Percentiles rank a stretch among this genome's conserved stretches.
These are phyloP conservation scores for Begonia peltatifolia DNA, from an alignment of 306 rosid genomes.

Conservation along the genomic window DNA sequence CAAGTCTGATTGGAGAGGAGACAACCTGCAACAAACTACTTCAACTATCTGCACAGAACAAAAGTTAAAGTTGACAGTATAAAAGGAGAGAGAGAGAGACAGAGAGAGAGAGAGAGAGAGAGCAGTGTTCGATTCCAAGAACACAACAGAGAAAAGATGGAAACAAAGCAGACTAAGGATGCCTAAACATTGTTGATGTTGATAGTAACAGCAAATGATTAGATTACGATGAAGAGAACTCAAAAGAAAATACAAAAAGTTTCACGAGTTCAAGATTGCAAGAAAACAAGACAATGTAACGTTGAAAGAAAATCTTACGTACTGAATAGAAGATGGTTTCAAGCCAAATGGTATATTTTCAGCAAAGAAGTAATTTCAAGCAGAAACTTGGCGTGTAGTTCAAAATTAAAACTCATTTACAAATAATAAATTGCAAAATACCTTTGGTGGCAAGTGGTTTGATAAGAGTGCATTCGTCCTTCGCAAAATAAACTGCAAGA, in stretches of 20 bases:
- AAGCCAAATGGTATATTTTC: slow-evolving; percentile 1
- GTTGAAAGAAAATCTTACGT: too few relatives aligned
- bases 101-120: neutral
- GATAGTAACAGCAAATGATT: too few relatives aligned
- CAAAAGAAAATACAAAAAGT: too few relatives aligned
- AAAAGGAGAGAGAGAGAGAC: neutral
- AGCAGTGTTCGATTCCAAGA: too few relatives aligned
- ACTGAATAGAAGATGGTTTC: neutral
- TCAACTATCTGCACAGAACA: slow-evolving; percentile 63
- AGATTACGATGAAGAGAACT: too few relatives aligned
- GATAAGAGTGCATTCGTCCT: slow-evolving; percentile 84
- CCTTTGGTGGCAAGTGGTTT: slow-evolving; percentile 97
- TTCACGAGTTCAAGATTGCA: too few relatives aligned
- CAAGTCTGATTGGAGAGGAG: slow-evolving; percentile 75
- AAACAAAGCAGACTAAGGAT: too few relatives aligned
- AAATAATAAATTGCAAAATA: slow-evolving; percentile 10
- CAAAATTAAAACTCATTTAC: neutral
- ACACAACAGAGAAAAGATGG: too few relatives aligned
- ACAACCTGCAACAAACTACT: slow-evolving; percentile 97
- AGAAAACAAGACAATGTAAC: too few relatives aligned
- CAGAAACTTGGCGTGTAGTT: slow-evolving; percentile 7
- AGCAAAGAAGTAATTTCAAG: slow-evolving; percentile 1
- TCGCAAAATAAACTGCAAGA: slow-evolving; percentile 75
- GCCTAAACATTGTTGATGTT: too few relatives aligned
- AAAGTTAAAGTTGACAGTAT: neutral